These are phyloP conservation scores for Biscutella laevigata DNA, from an alignment of 441 rosid species.

Conservation along the genomic window DNA sequence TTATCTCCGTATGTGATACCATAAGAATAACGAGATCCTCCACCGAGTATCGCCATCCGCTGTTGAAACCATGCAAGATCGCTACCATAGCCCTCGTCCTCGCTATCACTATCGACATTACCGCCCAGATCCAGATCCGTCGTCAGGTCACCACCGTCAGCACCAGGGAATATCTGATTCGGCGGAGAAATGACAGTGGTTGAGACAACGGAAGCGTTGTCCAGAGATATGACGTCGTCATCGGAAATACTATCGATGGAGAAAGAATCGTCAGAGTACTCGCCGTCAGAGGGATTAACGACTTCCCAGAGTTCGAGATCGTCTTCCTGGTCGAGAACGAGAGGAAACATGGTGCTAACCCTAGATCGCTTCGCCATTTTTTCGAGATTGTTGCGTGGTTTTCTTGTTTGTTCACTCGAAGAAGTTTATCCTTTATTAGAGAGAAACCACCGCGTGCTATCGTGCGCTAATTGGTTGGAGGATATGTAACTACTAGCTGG, in stretches of 20 bases:
- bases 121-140: constrained; percentile 12
- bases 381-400: not conserved
- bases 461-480: constrained; percentile 10
- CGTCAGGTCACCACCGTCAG: not conserved
- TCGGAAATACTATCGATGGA: constrained; percentile 30
- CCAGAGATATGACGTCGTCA: constrained; percentile 28
- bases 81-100: not conserved
- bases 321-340: constrained; percentile 15
- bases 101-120: not conserved
- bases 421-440: constrained; percentile 23
- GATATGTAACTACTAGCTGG: constrained; percentile 17
- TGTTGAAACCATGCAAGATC: constrained; percentile 4
- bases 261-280: constrained; percentile 30
- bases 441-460: constrained; percentile 8
- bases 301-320: constrained; percentile 28
- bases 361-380: constrained; percentile 17
- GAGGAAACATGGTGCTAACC: constrained; percentile 26
- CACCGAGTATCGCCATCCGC: not conserved
- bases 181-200: not conserved
- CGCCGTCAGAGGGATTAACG: constrained; percentile 26
- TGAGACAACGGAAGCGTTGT: constrained; percentile 8
- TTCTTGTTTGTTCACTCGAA: not conserved
- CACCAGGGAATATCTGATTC: not conserved
- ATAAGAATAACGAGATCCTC: not conserved
- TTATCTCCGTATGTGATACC: not conserved